phyloP scores from a whole-genome alignment of 345 rosid species.

The Salix exigua region DNA sequence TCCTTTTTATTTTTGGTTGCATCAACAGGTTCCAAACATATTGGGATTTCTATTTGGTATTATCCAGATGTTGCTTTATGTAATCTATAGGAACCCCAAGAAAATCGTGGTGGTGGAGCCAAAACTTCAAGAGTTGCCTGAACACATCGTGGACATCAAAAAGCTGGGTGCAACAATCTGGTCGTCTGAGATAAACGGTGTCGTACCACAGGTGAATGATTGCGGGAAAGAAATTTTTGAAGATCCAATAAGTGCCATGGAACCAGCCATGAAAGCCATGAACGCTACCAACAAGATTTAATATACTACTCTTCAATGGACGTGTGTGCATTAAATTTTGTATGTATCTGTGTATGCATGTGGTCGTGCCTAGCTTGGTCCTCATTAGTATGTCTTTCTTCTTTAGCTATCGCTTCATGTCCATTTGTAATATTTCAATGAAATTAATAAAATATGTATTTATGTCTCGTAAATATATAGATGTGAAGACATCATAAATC shows the following conservation, averaged over 20 bases:
- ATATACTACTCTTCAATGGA: no score
- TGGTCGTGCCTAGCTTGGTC: no score
- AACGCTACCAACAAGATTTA: no score
- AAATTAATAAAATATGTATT: no score
- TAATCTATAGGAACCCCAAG: conserved; percentile 55
- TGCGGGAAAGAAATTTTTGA: background rate
- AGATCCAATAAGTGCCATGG: background rate
- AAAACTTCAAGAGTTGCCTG: conserved; percentile 42
- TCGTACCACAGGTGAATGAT: background rate
- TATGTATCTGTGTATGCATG: no score
- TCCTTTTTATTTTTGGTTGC: no score
- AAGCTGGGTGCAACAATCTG: background rate
- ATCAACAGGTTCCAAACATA: conserved; percentile 65
- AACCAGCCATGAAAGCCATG: background rate
- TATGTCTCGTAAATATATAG: no score
- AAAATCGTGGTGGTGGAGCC: conserved; percentile 30
- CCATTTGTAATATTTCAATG: no score
- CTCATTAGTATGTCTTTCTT: no score
- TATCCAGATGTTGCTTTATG: conserved; percentile 69
- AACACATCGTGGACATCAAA: conserved; percentile 16
- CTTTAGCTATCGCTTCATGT: no score
- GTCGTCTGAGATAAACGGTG: background rate
- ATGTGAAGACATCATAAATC: no score
- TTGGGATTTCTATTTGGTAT: conserved; percentile 73
- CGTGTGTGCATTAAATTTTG: no score